Percentiles rank a stretch among this genome's conserved stretches.
phyloP scores from a whole-genome alignment of 2,329 filamentous ascomycete species.

The Thielaviopsis euricoi region DNA sequence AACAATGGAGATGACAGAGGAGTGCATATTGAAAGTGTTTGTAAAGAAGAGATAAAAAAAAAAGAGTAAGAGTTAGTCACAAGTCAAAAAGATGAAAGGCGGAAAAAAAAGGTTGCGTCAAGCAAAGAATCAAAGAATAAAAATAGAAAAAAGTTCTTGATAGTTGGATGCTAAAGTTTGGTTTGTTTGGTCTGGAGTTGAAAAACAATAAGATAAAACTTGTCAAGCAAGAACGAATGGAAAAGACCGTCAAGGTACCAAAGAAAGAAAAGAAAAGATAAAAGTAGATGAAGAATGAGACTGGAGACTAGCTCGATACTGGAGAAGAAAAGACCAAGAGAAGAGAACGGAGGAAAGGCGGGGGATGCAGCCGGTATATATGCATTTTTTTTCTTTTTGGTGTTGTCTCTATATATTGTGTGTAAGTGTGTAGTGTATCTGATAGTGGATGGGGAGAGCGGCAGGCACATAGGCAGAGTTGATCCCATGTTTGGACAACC shows the following conservation, averaged over 20 bases:
- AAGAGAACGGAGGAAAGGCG: not conserved
- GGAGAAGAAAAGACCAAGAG: constrained; percentile 1
- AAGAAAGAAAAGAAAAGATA: constrained; percentile 4
- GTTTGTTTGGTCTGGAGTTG: not conserved
- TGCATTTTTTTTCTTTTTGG: no score
- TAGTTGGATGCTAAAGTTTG: not conserved
- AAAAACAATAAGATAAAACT: not conserved
- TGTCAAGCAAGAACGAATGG: not conserved
- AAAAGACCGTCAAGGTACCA: constrained; percentile 6
- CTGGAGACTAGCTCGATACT: constrained; percentile 10
- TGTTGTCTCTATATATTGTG: no score
- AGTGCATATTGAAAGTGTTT: constrained; percentile 7
- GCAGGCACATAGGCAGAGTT: no score
- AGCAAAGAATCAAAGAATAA: not conserved
- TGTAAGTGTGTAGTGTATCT: not conserved
- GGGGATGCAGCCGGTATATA: constrained; percentile 5
- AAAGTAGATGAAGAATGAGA: constrained; percentile 1
- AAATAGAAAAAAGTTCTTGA: not conserved
- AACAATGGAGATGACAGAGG: constrained; percentile 2
- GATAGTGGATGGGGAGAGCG: not conserved
- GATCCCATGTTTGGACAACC: no score
- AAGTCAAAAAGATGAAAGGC: not conserved
- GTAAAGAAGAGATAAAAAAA: not conserved
- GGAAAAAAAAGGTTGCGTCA: not conserved
- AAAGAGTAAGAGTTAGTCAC: not conserved